These are phyloP conservation scores for Nidularia pulvinata DNA, from an alignment of 768 basidiomycete species.

Conservation along the genomic window DNA sequence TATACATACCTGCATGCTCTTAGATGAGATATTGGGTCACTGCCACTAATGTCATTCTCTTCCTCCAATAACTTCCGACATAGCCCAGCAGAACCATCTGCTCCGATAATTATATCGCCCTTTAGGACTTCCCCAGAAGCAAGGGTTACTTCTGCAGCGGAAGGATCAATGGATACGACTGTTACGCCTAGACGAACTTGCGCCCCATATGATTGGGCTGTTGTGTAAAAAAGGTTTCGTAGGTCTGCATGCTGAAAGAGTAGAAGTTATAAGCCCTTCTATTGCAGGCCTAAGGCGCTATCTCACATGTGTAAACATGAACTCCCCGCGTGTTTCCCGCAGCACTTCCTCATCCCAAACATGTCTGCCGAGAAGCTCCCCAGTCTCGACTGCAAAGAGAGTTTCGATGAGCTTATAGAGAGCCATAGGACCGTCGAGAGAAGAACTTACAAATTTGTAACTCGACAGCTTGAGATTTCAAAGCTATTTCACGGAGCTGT, in stretches of 20 bases:
- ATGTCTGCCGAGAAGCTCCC: conserved; percentile 45
- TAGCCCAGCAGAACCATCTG: conserved; percentile 36
- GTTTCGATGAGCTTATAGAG: background rate
- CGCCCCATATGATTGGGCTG: conserved; percentile 43
- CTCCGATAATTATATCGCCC: conserved; percentile 56
- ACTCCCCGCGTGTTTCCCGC: conserved; percentile 37
- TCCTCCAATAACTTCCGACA: conserved; percentile 31
- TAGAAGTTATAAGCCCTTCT: background rate
- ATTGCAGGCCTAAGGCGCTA: conserved; percentile 19
- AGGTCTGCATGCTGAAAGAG: conserved; percentile 47
- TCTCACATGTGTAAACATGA: conserved; percentile 28
- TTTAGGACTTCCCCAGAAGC: conserved; percentile 36
- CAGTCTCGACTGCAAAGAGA: conserved; percentile 39
- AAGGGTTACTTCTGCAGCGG: conserved; percentile 25
- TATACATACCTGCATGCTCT: conserved; percentile 41
- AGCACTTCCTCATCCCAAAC: conserved; percentile 54
- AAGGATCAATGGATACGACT: conserved; percentile 24
- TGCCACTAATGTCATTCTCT: conserved; percentile 25
- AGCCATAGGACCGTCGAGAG: background rate
- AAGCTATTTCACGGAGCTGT: conserved; percentile 14
- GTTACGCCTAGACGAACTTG: conserved; percentile 29
- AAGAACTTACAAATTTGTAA: conserved; percentile 8
- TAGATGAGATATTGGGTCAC: conserved; percentile 12
- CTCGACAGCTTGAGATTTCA: conserved; percentile 20
- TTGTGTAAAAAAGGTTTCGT: conserved; percentile 43